A percentile compares a stretch with the other conserved stretches of the same genome.
Evolutionary conservation across 768 basidiomycete genomes (phyloP).

Genomic region (Hericium erinaceus): DNA sequence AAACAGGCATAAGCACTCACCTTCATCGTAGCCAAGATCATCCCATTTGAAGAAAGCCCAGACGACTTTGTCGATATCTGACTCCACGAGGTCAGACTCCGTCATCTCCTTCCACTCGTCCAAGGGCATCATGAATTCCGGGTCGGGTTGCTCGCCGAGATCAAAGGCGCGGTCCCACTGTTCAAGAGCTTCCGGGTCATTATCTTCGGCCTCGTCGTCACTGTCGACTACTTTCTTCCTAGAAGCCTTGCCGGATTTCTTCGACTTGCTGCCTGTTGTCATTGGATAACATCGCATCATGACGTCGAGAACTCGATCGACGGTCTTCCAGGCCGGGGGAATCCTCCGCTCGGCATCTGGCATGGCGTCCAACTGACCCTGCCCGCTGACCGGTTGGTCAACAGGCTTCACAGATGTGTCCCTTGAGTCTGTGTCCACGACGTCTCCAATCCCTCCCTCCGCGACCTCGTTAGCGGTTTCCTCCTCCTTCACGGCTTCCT

Average conservation of each 20-base stretch:
- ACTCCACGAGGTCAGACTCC: constrained; percentile 30
- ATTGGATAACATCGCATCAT: constrained; percentile 46
- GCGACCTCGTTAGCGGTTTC: constrained; percentile 15
- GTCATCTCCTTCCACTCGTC: constrained; percentile 50
- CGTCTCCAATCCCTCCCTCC: constrained; percentile 31
- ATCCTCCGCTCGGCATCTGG: constrained; percentile 69
- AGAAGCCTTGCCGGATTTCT: constrained; percentile 14
- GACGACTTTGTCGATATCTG: constrained; percentile 52
- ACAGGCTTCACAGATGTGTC: constrained; percentile 2
- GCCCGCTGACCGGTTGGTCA: constrained; percentile 14
- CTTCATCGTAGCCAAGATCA: constrained; percentile 87
- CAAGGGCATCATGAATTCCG: constrained; percentile 44
- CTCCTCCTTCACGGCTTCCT: constrained; percentile 31
- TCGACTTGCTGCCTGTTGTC: constrained; percentile 18
- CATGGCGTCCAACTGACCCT: constrained; percentile 28
- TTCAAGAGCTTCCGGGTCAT: constrained; percentile 22
- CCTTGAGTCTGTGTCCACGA: constrained; percentile 15
- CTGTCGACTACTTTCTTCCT: constrained; percentile 11
- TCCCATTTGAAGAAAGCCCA: constrained; percentile 93
- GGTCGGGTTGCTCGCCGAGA: constrained; percentile 56
- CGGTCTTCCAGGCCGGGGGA: constrained; percentile 74
- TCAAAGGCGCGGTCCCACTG: constrained; percentile 32
- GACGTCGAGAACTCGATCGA: constrained; percentile 88
- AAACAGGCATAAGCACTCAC: constrained; percentile 32
- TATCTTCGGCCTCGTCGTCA: constrained; percentile 20